These are phyloP conservation scores for Beauveria medogensis DNA, from an alignment of 2,329 filamentous ascomycete genomes.

Conservation along the genomic window DNA sequence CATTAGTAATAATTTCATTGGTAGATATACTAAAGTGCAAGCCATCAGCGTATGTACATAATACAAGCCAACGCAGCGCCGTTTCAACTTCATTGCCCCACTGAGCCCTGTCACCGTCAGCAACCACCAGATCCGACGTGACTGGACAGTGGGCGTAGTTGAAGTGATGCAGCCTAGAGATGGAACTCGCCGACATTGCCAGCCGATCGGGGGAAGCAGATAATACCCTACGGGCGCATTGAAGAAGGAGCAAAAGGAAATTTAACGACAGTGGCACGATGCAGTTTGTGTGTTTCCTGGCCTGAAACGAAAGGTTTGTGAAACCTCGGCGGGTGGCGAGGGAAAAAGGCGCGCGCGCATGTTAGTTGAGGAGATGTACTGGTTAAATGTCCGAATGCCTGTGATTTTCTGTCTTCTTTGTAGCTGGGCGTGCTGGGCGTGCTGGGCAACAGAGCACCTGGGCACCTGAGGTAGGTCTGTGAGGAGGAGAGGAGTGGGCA, in stretches of 20 bases:
- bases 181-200: neutral
- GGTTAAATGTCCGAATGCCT: neutral
- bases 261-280: neutral
- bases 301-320: constrained; percentile 1
- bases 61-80: neutral
- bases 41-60: neutral
- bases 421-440: too few species aligned
- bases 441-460: too few species aligned
- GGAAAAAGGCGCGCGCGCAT: neutral
- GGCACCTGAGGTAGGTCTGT: too few species aligned
- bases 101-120: neutral
- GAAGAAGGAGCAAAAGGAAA: neutral
- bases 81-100: neutral
- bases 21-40: too few species aligned
- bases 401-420: neutral
- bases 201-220: neutral
- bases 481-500: too few species aligned
- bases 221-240: neutral
- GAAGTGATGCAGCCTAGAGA: neutral
- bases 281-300: neutral
- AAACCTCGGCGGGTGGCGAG: neutral
- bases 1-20: too few species aligned
- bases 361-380: neutral
- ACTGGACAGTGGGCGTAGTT: neutral
- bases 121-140: neutral